phyloP scores from a whole-genome alignment of 768 basidiomycete species.

The Leucocoprinus leucothites region DNA sequence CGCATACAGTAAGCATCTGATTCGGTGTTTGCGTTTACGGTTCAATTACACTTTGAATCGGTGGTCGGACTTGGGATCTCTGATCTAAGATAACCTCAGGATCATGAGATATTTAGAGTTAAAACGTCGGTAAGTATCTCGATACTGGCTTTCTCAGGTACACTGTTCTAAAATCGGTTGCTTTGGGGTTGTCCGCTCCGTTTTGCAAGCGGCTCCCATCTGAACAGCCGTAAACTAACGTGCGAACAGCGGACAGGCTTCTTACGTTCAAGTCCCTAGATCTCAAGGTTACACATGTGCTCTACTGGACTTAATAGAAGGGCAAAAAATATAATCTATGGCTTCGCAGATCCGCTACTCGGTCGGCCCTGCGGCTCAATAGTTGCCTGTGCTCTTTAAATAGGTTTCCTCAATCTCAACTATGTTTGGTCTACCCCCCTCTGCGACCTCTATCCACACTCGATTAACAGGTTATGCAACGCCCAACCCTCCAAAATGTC shows the following conservation, averaged over 20 bases:
- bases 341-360: constrained; percentile 35
- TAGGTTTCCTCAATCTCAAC: constrained; percentile 15
- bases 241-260: constrained; percentile 31
- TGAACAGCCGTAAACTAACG: constrained; percentile 24
- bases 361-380: constrained; percentile 29
- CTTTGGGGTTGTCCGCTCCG: constrained; percentile 35
- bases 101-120: constrained; percentile 24
- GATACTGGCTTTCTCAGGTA: constrained; percentile 31
- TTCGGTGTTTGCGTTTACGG: constrained; percentile 27
- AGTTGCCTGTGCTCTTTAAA: constrained; percentile 1
- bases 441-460: constrained; percentile 8
- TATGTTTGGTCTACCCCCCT: constrained; percentile 15
- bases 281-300: constrained; percentile 40
- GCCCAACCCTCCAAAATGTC: constrained; percentile 71
- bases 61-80: constrained; percentile 25
- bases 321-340: constrained; percentile 51
- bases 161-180: constrained; percentile 27
- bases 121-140: constrained; percentile 32
- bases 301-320: constrained; percentile 49
- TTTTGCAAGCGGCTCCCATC: constrained; percentile 36
- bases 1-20: constrained; percentile 15
- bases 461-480: constrained; percentile 50
- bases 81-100: constrained; percentile 39
- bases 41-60: constrained; percentile 29
- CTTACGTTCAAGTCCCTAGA: constrained; percentile 41